Evolutionary conservation across 352 stramenopile genomes (phyloP).

Genomic region (Globisporangium recalcitrans): DNA sequence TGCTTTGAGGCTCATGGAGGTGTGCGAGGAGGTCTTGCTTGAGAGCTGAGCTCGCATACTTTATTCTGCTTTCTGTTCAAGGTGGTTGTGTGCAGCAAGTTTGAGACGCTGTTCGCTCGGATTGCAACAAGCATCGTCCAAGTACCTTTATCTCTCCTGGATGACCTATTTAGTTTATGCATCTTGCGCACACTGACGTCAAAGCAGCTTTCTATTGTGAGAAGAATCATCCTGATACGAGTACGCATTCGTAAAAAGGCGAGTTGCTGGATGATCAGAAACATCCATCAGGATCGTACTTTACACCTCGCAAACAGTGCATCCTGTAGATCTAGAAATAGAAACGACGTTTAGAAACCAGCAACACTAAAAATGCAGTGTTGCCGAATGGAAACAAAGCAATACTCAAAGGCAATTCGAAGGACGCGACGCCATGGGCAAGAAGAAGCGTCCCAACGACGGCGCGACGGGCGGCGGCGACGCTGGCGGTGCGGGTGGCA

Average conservation of each 20-base stretch:
- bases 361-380: not conserved
- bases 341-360: not conserved
- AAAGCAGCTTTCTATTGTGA: not conserved
- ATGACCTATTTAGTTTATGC: not conserved
- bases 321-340: not conserved
- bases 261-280: not conserved
- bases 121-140: not conserved
- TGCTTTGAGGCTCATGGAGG: not conserved
- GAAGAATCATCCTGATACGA: not conserved
- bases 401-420: conserved; percentile 2
- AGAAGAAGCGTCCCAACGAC: conserved; percentile 82
- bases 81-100: not conserved
- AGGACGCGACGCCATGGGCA: conserved; percentile 42
- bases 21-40: too few relatives aligned
- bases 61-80: too few relatives aligned
- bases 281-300: not conserved
- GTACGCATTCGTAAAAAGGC: not conserved
- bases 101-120: not conserved
- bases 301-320: not conserved
- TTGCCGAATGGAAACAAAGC: too few relatives aligned
- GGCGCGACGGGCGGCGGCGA: conserved; percentile 16
- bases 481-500: not conserved
- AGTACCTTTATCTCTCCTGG: not conserved
- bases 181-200: not conserved
- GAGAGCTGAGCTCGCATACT: too few relatives aligned